These are phyloP conservation scores for Nannochloropsis gaditana DNA, from an alignment of 108 stramenopile species.

Conservation along the genomic window DNA sequence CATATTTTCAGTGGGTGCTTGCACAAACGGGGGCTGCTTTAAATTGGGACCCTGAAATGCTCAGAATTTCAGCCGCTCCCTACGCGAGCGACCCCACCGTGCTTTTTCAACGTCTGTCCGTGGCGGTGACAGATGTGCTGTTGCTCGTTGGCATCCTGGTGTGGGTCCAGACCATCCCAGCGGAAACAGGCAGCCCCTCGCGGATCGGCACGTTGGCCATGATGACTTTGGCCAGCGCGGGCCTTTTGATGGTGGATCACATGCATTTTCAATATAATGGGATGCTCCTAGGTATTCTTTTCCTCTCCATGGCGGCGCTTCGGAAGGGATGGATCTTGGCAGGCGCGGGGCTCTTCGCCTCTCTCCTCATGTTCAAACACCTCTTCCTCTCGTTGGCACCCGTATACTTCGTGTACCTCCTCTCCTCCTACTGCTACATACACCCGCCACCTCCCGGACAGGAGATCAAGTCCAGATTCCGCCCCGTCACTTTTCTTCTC, in stretches of 20 bases:
- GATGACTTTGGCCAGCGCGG: conserved; percentile 35
- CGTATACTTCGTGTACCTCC: conserved; percentile 71
- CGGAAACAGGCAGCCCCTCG: neutral
- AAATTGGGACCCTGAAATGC: conserved; percentile 28
- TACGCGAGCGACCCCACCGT: conserved; percentile 39
- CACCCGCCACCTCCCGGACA: neutral
- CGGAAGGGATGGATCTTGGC: conserved; percentile 12
- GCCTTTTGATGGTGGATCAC: conserved; percentile 81
- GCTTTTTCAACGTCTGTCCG: conserved; percentile 67
- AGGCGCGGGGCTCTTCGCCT: conserved; percentile 59
- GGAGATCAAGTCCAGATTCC: conserved; percentile 41
- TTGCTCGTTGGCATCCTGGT: conserved; percentile 33
- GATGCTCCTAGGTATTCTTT: conserved; percentile 73
- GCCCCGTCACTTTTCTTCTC: conserved; percentile 50
- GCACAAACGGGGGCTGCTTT: conserved; percentile 49
- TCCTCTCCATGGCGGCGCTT: conserved; percentile 59
- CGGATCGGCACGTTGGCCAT: conserved; percentile 18
- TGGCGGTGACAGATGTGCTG: conserved; percentile 63
- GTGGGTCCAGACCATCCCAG: neutral
- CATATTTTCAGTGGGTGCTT: conserved; percentile 71
- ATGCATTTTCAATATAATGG: conserved; percentile 96
- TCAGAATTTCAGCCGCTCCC: conserved; percentile 1
- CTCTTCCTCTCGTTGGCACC: conserved; percentile 80
- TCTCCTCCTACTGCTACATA: conserved; percentile 64
- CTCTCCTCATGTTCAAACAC: conserved; percentile 80